phyloP scores from a whole-genome alignment of 2,329 filamentous ascomycete species.

The Iodosphaeria phyllophila region DNA sequence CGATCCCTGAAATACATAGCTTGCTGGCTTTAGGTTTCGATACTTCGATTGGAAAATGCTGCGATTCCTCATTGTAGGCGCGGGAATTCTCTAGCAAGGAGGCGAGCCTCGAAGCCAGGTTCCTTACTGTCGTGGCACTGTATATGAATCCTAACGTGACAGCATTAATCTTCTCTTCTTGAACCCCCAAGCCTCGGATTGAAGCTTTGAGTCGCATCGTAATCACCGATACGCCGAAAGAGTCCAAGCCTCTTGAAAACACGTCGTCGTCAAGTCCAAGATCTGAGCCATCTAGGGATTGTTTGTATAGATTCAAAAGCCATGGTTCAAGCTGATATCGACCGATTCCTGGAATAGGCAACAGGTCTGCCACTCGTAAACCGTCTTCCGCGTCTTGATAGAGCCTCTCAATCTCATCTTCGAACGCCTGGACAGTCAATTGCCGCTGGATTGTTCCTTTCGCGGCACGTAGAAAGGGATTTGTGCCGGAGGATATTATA shows the following conservation, averaged over 20 bases:
- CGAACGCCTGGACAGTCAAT: neutral
- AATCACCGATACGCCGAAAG: neutral
- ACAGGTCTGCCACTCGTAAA: no score
- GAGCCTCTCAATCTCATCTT: neutral
- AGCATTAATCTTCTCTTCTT: no score
- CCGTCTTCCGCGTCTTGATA: neutral
- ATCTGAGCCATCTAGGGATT: no score
- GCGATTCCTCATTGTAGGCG: neutral
- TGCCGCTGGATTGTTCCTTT: constrained; percentile 1
- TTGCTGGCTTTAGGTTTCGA: no score
- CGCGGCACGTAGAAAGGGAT: neutral
- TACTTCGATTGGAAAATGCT: neutral
- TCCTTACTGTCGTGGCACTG: neutral
- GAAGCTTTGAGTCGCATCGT: no score
- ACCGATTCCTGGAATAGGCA: no score
- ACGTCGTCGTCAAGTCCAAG: neutral
- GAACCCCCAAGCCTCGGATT: no score
- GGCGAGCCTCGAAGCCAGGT: neutral
- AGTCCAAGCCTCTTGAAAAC: no score
- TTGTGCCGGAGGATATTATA: neutral
- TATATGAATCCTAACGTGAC: neutral
- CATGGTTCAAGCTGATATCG: no score
- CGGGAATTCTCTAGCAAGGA: neutral
- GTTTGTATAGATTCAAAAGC: no score
- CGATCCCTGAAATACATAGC: no score